phyloP scores from a whole-genome alignment of 345 rosid genomes.

The Angophora floribunda region DNA sequence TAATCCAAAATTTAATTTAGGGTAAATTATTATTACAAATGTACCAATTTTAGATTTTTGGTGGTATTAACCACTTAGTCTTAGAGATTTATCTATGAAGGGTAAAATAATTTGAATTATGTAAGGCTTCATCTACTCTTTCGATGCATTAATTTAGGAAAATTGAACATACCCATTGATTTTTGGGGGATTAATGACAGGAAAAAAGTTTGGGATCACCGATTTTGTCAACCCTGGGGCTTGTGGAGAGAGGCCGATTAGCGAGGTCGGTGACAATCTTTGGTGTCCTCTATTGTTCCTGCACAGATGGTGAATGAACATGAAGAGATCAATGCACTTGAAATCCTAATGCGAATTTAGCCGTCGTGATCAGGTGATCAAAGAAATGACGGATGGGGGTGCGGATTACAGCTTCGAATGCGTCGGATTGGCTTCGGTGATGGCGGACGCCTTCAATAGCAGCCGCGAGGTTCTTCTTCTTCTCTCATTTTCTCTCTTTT shows the following conservation, averaged over 20 bases:
- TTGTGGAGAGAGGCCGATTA: constrained; percentile 22
- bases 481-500: not conserved
- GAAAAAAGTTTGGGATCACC: constrained; percentile 51
- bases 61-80: not conserved
- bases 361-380: constrained; percentile 26
- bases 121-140: not conserved
- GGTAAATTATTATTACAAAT: too few species aligned
- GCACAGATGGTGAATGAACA: not conserved
- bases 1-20: too few species aligned
- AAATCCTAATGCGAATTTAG: not conserved
- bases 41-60: too few species aligned
- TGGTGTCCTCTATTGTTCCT: not conserved
- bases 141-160: not conserved
- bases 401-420: constrained; percentile 81
- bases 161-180: not conserved
- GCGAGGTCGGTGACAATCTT: constrained; percentile 15
- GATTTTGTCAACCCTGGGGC: constrained; percentile 53
- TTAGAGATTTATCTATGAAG: not conserved
- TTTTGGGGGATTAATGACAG: constrained; percentile 5
- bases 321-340: not conserved
- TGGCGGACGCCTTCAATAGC: constrained; percentile 49
- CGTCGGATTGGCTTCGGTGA: constrained; percentile 44
- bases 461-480: constrained; percentile 21
- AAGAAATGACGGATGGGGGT: constrained; percentile 56
- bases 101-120: not conserved